Percentiles rank a stretch among this genome's conserved stretches.
These are phyloP conservation scores for Taiozyma sp. DNA, from an alignment of 1,139 yeast genomes.

Conservation along the genomic window DNA sequence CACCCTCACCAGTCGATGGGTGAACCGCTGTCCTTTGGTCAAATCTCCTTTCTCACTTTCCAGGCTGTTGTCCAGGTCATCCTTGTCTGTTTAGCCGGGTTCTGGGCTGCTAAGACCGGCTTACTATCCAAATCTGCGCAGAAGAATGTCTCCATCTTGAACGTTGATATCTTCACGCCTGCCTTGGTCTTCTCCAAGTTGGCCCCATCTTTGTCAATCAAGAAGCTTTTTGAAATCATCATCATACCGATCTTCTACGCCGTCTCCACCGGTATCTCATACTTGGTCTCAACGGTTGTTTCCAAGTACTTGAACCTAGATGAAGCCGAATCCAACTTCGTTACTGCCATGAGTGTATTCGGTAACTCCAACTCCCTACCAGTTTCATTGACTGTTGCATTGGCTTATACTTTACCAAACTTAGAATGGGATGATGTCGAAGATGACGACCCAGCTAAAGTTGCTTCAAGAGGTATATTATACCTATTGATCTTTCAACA, in stretches of 20 bases:
- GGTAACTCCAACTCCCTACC: constrained; percentile 78
- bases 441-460: constrained; percentile 56
- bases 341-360: constrained; percentile 78
- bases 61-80: constrained; percentile 73
- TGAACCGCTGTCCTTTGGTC: constrained; percentile 19
- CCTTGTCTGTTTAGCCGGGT: constrained; percentile 63
- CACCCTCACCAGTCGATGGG: constrained; percentile 7
- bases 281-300: constrained; percentile 43
- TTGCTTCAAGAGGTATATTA: constrained; percentile 70
- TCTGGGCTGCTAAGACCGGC: constrained; percentile 59
- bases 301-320: constrained; percentile 44
- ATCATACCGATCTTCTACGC: constrained; percentile 64
- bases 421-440: constrained; percentile 68
- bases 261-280: constrained; percentile 55
- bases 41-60: constrained; percentile 52
- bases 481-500: constrained; percentile 71
- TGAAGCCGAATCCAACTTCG: constrained; percentile 64
- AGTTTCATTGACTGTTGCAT: constrained; percentile 63
- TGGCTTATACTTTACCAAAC: constrained; percentile 67
- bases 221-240: constrained; percentile 57
- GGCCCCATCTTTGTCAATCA: constrained; percentile 60
- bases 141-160: constrained; percentile 53
- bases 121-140: constrained; percentile 54
- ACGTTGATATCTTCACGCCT: constrained; percentile 74
- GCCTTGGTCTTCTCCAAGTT: constrained; percentile 69